These are phyloP conservation scores for Rhododendron simsii DNA, from an alignment of 148 eudicot species.

Conservation along the genomic window DNA sequence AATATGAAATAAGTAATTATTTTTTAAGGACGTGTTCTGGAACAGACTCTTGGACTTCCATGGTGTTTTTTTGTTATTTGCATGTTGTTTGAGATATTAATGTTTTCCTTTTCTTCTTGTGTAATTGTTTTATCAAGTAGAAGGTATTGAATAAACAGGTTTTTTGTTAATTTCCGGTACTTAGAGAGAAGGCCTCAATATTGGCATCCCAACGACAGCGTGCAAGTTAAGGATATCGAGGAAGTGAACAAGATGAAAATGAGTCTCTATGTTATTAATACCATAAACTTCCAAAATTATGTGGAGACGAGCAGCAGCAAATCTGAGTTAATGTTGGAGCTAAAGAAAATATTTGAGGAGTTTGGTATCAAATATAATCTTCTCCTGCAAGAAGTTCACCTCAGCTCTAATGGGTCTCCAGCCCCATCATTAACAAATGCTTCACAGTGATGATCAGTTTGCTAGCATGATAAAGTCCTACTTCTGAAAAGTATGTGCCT, in stretches of 20 bases:
- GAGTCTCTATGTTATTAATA: too few species aligned
- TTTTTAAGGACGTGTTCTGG: too few species aligned
- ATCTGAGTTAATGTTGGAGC: slow-evolving; percentile 34
- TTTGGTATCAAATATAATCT: slow-evolving; percentile 55
- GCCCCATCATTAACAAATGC: slow-evolving; percentile 17
- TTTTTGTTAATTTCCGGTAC: slow-evolving; percentile 3
- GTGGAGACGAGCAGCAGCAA: too few species aligned
- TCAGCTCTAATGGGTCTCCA: slow-evolving; percentile 30
- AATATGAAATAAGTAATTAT: too few species aligned
- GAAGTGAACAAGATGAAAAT: too few species aligned
- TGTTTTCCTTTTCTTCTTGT: background rate
- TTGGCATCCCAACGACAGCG: too few species aligned
- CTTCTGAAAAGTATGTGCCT: background rate
- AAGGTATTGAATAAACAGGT: background rate
- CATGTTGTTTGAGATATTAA: background rate
- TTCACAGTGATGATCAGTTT: slow-evolving; percentile 3
- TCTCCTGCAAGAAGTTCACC: slow-evolving; percentile 67
- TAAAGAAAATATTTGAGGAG: slow-evolving; percentile 69
- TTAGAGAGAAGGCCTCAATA: too few species aligned
- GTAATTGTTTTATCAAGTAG: background rate
- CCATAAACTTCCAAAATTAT: too few species aligned
- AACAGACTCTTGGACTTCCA: too few species aligned
- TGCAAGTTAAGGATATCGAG: too few species aligned
- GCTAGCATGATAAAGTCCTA: background rate
- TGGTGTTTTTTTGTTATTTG: too few species aligned